A percentile compares a stretch with the other conserved stretches of the same genome.
Evolutionary conservation across 192 early-diverging fungal species (phyloP).

Genomic region (Umbelopsis sp.): DNA sequence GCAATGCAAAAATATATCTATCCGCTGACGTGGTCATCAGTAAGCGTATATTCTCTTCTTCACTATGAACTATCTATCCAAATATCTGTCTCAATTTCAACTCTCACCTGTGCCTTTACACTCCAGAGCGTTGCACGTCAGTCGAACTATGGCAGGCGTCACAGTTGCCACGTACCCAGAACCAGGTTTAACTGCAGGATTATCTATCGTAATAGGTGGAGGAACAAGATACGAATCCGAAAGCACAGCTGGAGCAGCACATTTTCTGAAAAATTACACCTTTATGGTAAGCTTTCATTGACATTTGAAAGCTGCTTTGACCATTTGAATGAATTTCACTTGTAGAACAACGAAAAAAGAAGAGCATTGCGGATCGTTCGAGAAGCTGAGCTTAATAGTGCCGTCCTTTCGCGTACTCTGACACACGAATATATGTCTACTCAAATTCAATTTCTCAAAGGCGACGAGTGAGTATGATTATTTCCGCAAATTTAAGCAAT

Average conservation of each 20-base stretch:
- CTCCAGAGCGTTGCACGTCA: not conserved
- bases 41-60: not conserved
- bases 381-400: not conserved
- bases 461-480: not conserved
- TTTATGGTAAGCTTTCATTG: not conserved
- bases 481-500: not conserved
- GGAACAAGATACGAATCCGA: not conserved
- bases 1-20: not conserved
- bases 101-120: not conserved
- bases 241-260: not conserved
- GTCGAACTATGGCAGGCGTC: not conserved
- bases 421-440: not conserved
- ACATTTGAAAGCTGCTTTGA: not conserved
- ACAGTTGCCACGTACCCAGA: not conserved
- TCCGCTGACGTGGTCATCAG: not conserved
- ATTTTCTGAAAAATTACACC: not conserved
- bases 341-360: slow-evolving; percentile 2
- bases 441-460: slow-evolving; percentile 1
- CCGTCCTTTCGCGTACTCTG: not conserved
- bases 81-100: not conserved
- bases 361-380: not conserved
- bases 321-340: not conserved
- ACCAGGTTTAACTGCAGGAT: not conserved
- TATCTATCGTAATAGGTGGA: not conserved
- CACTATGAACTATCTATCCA: not conserved